Percentiles rank a stretch among this genome's conserved stretches.
Conservation (phyloP, 176 grass and related monocot genomes). For the Puccinellia tenuiflora region DNA sequence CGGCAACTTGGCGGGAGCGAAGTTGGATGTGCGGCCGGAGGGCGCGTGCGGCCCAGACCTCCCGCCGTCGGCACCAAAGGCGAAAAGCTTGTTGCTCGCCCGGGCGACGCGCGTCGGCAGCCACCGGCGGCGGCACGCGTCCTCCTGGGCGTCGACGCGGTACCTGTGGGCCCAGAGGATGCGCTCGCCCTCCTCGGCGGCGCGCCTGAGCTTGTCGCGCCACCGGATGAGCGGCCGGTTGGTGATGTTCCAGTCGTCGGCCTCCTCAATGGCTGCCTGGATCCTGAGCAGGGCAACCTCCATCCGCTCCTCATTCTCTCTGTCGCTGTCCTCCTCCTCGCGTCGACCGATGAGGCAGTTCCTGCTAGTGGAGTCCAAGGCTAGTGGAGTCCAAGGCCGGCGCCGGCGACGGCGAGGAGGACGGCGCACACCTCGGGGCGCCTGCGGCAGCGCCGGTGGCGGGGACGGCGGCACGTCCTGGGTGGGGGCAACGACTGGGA, state of each 20-base stretch:
- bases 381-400: too few species aligned
- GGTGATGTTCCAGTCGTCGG: neutral
- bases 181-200: neutral
- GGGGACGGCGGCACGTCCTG: too few species aligned
- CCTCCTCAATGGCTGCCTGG: neutral
- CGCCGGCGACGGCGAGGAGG: too few species aligned
- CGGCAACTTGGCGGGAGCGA: too few species aligned
- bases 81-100: neutral
- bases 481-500: too few species aligned
- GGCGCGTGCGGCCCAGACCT: too few species aligned
- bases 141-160: neutral
- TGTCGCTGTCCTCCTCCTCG: neutral
- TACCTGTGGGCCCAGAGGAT: neutral
- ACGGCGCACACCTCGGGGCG: too few species aligned
- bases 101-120: neutral
- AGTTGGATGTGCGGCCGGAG: too few species aligned
- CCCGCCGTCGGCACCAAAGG: neutral
- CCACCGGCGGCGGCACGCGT: neutral
- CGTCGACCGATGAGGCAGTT: neutral
- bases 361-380: too few species aligned
- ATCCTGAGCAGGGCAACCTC: neutral
- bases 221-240: neutral
- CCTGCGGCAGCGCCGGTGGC: too few species aligned
- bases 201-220: neutral
- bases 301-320: neutral